Conservation (phyloP, 805 yeast species). For the Cyberlindnera xishuangbannaensis region DNA sequence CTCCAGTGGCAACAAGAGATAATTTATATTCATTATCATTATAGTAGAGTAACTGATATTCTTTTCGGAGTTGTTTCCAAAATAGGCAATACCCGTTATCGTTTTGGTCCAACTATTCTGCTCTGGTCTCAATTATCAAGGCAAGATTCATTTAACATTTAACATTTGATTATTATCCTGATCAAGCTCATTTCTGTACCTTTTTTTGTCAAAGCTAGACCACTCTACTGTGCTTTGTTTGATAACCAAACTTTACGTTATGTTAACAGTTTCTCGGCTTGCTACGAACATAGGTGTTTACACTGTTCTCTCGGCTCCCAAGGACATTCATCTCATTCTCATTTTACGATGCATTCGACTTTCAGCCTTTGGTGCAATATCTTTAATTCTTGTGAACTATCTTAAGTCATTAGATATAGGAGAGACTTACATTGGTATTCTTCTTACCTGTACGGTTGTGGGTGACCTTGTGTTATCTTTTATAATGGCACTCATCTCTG, state of each 20-base stretch:
- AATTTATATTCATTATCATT: too few relatives aligned
- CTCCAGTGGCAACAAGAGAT: too few relatives aligned
- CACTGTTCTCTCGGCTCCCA: conserved; percentile 22
- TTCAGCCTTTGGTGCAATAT: conserved; percentile 33
- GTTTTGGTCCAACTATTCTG: too few relatives aligned
- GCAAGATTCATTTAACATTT: too few relatives aligned
- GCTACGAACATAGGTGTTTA: conserved; percentile 16
- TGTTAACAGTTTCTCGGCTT: background rate
- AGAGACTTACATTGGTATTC: conserved; percentile 41
- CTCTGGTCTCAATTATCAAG: too few relatives aligned
- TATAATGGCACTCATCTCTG: conserved; percentile 39
- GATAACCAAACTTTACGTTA: background rate
- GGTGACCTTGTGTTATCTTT: conserved; percentile 51
- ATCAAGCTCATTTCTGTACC: too few relatives aligned
- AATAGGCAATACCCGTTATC: too few relatives aligned
- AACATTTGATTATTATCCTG: too few relatives aligned
- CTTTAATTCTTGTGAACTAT: conserved; percentile 37
- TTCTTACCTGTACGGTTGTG: conserved; percentile 41
- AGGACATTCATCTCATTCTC: conserved; percentile 28
- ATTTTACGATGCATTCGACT: conserved; percentile 28
- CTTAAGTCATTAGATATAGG: conserved; percentile 36
- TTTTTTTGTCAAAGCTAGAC: too few relatives aligned
- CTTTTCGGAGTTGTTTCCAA: too few relatives aligned
- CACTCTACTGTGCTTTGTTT: background rate
- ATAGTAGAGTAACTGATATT: too few relatives aligned